Evolutionary conservation across 805 yeast species (phyloP), one percentile per base, ranked within the genome.

Genomic region (Saccharomycopsis vini): DNA sequence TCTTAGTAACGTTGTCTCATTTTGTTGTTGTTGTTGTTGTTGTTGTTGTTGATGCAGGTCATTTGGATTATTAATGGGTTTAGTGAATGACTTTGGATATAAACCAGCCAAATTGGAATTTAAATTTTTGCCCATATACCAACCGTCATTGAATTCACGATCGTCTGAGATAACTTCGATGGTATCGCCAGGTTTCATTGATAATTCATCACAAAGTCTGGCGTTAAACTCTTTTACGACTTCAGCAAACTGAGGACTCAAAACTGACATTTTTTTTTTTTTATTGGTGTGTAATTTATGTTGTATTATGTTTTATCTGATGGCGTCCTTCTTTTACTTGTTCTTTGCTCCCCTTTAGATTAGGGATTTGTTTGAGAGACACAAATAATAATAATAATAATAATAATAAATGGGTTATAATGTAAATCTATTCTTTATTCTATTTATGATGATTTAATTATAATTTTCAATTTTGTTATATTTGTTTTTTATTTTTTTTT

Each of bases 91-190:
- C 52, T 83, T 84, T 12, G 98, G 98, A 57, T 88, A 92, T 34
- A 90, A 66, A 0, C 98, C 98, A 10, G 86, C 90, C 42, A 75
- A 72, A 43, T 76, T 74, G 0, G 90, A 79, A 40, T 73, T 57
- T 40, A 86, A 57, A 54, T 89, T 89, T 47, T 77, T 79, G 3
- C 96, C 95, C 72, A 85, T 82, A 58, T 81, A 92, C 99, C 99
- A 92, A 15, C 97, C 97, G 62, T 92, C 97, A 54, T 85, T 83
- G 61, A 83, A 92, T 56, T 86, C 96, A 50, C 81, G 75, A 62
- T 92, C 98, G 62, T 88, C 96, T 36, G 95, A 86, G 19, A 92
- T 75, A 5, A 92, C 86, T 59, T 87, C 94, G 45, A 92, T 71
- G 49, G 76, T 79, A 58, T 92, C 97, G 22, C 97, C 97, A 9